Conservation (phyloP, 2,329 filamentous ascomycete species). For the Calonectria honghensis region DNA sequence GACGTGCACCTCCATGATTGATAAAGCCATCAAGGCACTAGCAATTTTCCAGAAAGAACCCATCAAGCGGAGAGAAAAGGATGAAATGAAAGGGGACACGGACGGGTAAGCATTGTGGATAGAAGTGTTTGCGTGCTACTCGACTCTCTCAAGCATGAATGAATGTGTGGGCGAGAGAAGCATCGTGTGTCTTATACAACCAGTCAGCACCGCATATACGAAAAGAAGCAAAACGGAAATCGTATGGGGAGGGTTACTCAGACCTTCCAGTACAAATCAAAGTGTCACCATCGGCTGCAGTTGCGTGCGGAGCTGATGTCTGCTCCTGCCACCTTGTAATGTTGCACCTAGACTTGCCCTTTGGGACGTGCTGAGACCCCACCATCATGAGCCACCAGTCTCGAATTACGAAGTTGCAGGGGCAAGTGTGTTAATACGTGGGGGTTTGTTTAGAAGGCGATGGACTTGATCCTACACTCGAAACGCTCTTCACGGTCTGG, state of each 20-base stretch:
- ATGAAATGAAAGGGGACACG: not conserved
- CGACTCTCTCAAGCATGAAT: not conserved
- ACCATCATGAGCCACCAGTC: not conserved
- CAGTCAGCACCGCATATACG: not conserved
- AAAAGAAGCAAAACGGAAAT: not conserved
- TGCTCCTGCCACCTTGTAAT: not conserved
- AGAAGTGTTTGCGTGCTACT: not conserved
- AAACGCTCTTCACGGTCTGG: not conserved
- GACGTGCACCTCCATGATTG: not conserved
- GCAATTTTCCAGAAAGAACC: not conserved
- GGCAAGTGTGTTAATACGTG: not conserved
- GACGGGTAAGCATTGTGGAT: not conserved
- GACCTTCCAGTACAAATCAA: no score
- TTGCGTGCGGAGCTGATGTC: not conserved
- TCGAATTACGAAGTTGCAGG: not conserved
- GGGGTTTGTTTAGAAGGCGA: not conserved
- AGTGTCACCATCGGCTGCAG: not conserved
- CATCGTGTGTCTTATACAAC: not conserved
- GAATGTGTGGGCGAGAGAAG: not conserved
- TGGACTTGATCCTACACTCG: not conserved
- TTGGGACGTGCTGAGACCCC: not conserved
- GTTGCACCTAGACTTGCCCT: not conserved
- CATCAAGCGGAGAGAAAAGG: no score
- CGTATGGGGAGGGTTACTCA: not conserved
- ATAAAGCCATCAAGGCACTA: not conserved